Percentiles rank a stretch among this genome's conserved stretches.
phyloP scores from a whole-genome alignment of 2,329 filamentous ascomycete genomes.

The Ascochyta rabiei region DNA sequence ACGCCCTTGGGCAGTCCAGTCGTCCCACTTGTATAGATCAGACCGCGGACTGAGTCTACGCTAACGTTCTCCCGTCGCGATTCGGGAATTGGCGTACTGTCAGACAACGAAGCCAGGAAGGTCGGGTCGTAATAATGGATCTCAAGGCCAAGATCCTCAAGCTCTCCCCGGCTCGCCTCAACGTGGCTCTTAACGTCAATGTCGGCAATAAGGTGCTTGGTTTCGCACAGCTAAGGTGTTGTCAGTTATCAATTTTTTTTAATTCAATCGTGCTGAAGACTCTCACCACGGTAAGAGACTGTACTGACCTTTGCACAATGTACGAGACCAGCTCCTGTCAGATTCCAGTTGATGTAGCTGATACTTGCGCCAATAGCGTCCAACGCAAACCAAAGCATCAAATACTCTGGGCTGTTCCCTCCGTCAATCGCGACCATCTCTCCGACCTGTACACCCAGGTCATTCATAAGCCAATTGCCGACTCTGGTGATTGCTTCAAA shows the following conservation, averaged over 20 bases:
- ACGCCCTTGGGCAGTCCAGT: slow-evolving; percentile 46
- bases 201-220: slow-evolving; percentile 53
- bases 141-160: slow-evolving; percentile 29
- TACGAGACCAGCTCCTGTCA: slow-evolving; percentile 43
- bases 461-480: slow-evolving; percentile 47
- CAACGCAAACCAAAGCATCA: slow-evolving; percentile 48
- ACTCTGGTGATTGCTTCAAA: slow-evolving; percentile 34
- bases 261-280: not conserved
- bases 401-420: slow-evolving; percentile 44
- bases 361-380: slow-evolving; percentile 42
- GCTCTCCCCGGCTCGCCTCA: slow-evolving; percentile 32
- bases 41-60: slow-evolving; percentile 34
- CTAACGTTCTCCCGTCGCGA: slow-evolving; percentile 29
- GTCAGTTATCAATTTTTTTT: slow-evolving; percentile 49
- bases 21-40: slow-evolving; percentile 47
- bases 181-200: slow-evolving; percentile 58
- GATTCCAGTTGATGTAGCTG: slow-evolving; percentile 47
- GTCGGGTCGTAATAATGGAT: slow-evolving; percentile 41
- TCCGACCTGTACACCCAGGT: slow-evolving; percentile 37
- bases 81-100: slow-evolving; percentile 32
- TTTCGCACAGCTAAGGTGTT: slow-evolving; percentile 55
- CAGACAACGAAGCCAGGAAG: slow-evolving; percentile 30
- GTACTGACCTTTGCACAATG: slow-evolving; percentile 45
- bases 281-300: not conserved
- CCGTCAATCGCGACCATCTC: slow-evolving; percentile 48